Evolutionary conservation across 2,329 filamentous ascomycete genomes (phyloP).

Genomic region (Neonectria coccinea): DNA sequence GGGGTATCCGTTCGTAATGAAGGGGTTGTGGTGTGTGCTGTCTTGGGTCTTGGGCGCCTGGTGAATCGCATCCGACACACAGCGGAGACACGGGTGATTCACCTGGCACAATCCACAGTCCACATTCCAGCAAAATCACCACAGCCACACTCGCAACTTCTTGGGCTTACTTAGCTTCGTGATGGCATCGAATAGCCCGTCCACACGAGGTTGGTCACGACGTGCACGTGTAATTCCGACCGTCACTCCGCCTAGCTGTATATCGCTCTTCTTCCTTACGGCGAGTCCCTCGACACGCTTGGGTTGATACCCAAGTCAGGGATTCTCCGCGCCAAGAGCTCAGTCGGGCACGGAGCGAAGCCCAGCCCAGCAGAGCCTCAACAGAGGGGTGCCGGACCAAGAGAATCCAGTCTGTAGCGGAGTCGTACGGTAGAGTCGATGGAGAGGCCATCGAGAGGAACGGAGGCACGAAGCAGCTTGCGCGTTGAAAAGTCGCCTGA

Average conservation of each 20-base stretch:
- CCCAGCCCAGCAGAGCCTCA: conserved; percentile 27
- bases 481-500: conserved; percentile 16
- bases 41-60: conserved; percentile 14
- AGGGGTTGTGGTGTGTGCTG: conserved; percentile 19
- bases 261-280: background rate
- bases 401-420: conserved; percentile 4
- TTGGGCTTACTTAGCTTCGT: background rate
- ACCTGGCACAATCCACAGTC: conserved; percentile 21
- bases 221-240: conserved; percentile 11
- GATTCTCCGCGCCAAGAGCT: conserved; percentile 14
- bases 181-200: conserved; percentile 13
- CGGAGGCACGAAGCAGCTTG: conserved; percentile 13
- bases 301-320: conserved; percentile 31
- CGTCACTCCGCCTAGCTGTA: background rate
- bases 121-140: conserved; percentile 7
- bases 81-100: conserved; percentile 23
- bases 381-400: conserved; percentile 16
- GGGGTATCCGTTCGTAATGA: conserved; percentile 21
- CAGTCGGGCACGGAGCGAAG: conserved; percentile 29
- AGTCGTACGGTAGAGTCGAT: conserved; percentile 13
- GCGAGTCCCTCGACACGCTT: too few species aligned
- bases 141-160: conserved; percentile 11
- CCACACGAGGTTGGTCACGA: background rate
- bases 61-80: conserved; percentile 24
- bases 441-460: conserved; percentile 14